Conservation (phyloP, 2,329 filamentous ascomycete species). For the Aspergillus neoniger region DNA sequence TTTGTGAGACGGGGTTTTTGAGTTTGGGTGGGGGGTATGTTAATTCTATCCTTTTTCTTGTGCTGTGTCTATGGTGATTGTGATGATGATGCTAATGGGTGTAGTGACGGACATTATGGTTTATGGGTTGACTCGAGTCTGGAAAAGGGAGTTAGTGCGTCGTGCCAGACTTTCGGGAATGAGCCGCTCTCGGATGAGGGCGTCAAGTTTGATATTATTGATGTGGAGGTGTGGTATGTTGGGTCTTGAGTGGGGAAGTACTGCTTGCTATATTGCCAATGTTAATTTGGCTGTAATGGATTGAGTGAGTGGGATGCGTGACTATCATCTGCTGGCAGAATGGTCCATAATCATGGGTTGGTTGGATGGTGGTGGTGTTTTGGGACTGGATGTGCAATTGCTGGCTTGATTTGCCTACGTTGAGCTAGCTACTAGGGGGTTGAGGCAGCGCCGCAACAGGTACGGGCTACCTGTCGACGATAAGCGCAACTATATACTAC, state of each 20-base stretch:
- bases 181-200: constrained; percentile 91
- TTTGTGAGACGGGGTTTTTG: constrained; percentile 82
- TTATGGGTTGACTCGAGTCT: constrained; percentile 89
- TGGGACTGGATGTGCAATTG: not conserved
- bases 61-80: too few relatives aligned
- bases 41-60: too few relatives aligned
- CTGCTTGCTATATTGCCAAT: not conserved
- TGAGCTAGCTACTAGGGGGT: not conserved
- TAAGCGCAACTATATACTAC: not conserved
- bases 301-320: not conserved
- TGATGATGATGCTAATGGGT: too few relatives aligned
- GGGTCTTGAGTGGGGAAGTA: constrained; percentile 50
- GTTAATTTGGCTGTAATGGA: not conserved
- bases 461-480: not conserved
- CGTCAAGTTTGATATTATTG: constrained; percentile 85
- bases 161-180: constrained; percentile 91
- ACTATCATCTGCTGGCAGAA: constrained; percentile 1
- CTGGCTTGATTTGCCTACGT: not conserved
- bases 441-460: not conserved
- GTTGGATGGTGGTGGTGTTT: not conserved
- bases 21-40: constrained; percentile 77
- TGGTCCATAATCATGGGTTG: not conserved
- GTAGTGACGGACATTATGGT: constrained; percentile 78
- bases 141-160: constrained; percentile 77
- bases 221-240: constrained; percentile 91